A percentile compares a stretch with the other conserved stretches of the same genome.
These are phyloP conservation scores for Penicillium canescens DNA, from an alignment of 495 filamentous ascomycete genomes.

Conservation along the genomic window DNA sequence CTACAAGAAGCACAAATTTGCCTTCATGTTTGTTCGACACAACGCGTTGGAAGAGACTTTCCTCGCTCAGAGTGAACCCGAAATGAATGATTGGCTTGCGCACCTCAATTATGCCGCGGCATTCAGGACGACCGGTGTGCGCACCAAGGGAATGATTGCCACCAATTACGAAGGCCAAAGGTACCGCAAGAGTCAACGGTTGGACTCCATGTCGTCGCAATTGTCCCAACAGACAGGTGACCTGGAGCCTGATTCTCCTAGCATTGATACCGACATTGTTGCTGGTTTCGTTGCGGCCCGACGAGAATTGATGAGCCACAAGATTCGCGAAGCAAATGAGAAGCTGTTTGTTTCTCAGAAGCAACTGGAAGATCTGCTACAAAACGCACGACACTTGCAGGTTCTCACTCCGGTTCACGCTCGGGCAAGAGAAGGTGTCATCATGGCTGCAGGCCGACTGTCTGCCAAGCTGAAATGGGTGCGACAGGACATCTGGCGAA, in stretches of 20 bases:
- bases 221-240: slow-evolving; percentile 30
- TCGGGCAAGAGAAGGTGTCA: slow-evolving; percentile 80
- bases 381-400: slow-evolving; percentile 91
- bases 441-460: slow-evolving; percentile 81
- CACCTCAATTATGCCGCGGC: slow-evolving; percentile 96
- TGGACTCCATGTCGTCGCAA: slow-evolving; percentile 55
- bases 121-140: slow-evolving; percentile 88
- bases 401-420: slow-evolving; percentile 85
- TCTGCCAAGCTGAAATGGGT: slow-evolving; percentile 91
- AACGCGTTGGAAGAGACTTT: slow-evolving; percentile 89
- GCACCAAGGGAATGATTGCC: slow-evolving; percentile 83
- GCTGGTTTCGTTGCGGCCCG: slow-evolving; percentile 81
- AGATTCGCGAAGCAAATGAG: slow-evolving; percentile 81
- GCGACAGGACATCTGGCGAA: slow-evolving; percentile 88
- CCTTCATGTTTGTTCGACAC: slow-evolving; percentile 87
- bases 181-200: slow-evolving; percentile 65
- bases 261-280: slow-evolving; percentile 76
- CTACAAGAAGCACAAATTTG: slow-evolving; percentile 96
- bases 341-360: slow-evolving; percentile 71
- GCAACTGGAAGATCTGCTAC: slow-evolving; percentile 75
- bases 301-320: slow-evolving; percentile 76
- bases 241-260: slow-evolving; percentile 45
- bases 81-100: slow-evolving; percentile 96
- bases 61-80: slow-evolving; percentile 80
- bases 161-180: slow-evolving; percentile 83